Evolutionary conservation across 1,284 basidiomycete genomes (phyloP).

Genomic region (Malassezia sympodialis): DNA sequence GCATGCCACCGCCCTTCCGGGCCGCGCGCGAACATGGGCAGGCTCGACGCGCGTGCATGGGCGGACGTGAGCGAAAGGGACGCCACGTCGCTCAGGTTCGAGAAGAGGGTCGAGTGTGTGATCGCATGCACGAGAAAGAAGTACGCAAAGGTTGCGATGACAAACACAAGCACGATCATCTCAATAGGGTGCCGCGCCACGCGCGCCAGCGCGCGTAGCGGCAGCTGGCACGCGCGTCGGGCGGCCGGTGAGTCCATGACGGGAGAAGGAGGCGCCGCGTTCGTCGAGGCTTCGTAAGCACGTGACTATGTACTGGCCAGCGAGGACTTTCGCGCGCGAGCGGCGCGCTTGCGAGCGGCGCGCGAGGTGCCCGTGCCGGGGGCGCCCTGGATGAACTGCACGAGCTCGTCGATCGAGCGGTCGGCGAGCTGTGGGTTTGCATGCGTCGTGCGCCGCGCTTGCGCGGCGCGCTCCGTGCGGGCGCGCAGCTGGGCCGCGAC

Average conservation of each 20-base stretch:
- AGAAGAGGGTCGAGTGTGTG: slow-evolving; percentile 55
- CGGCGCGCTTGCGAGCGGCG: slow-evolving; percentile 10
- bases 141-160: slow-evolving; percentile 77
- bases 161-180: slow-evolving; percentile 74
- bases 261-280: background rate
- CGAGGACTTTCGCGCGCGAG: background rate
- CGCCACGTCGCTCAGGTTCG: slow-evolving; percentile 26
- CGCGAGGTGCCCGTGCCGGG: slow-evolving; percentile 5
- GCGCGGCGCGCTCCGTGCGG: background rate
- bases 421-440: slow-evolving; percentile 2
- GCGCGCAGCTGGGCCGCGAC: background rate
- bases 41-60: background rate
- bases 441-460: background rate
- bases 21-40: slow-evolving; percentile 8
- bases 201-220: background rate
- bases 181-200: slow-evolving; percentile 55
- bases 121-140: slow-evolving; percentile 79
- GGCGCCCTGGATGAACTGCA: slow-evolving; percentile 38
- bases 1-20: background rate
- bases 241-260: background rate
- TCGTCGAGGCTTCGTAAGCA: background rate
- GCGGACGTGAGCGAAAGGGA: slow-evolving; percentile 8
- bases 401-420: slow-evolving; percentile 38
- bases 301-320: background rate
- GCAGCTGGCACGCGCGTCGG: background rate